phyloP scores from a whole-genome alignment of 495 filamentous ascomycete genomes.

The Aspergillus sclerotiicarbonarius region DNA sequence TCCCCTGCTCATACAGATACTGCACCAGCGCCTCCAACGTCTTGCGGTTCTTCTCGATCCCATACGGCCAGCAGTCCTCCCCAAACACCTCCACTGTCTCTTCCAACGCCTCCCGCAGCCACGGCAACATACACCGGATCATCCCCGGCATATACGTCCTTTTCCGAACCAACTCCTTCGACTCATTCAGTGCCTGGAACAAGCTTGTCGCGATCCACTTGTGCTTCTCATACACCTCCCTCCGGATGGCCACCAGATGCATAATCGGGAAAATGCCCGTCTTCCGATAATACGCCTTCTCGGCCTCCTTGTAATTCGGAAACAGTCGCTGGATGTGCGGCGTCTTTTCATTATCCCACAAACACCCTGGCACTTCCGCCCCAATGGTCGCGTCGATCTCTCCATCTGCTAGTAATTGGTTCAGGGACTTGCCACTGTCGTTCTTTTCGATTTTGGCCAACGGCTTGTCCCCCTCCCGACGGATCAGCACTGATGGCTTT shows the following conservation, averaged over 20 bases:
- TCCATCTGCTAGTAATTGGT: neutral
- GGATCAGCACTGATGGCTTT: neutral
- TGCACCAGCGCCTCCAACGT: neutral
- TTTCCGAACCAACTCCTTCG: neutral
- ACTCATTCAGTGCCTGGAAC: neutral
- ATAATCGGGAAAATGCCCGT: neutral
- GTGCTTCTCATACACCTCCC: neutral
- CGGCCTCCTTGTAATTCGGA: neutral
- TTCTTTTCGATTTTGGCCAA: neutral
- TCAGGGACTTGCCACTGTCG: neutral
- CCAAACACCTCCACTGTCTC: neutral
- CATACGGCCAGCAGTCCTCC: neutral
- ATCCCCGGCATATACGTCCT: neutral
- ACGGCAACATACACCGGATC: neutral
- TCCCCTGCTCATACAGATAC: neutral
- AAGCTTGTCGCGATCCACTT: neutral
- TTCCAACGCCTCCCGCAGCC: neutral
- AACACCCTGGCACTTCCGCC: neutral
- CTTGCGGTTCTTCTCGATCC: neutral
- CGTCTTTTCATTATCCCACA: neutral
- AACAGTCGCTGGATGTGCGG: neutral
- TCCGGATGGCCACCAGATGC: neutral
- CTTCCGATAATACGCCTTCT: neutral
- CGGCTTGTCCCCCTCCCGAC: neutral
- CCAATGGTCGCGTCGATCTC: neutral